Conservation (phyloP, 176 grass and related monocot genomes). For the Eleusine coracana region DNA sequence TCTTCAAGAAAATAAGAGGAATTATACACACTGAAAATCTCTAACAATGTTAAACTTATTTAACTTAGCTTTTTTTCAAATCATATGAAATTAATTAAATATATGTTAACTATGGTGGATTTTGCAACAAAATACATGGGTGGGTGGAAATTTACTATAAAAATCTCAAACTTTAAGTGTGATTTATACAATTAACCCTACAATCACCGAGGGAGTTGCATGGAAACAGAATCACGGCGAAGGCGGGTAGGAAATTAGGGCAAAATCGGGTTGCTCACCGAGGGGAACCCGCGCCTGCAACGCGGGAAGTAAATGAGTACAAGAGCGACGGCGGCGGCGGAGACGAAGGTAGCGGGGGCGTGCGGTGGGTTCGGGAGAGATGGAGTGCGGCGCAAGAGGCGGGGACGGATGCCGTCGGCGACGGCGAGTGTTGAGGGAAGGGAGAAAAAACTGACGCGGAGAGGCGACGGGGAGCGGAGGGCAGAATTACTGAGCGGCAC, state of each 20-base stretch:
- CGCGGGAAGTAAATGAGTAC: neutral
- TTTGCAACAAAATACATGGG: too few relatives aligned
- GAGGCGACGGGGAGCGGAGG: neutral
- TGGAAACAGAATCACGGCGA: neutral
- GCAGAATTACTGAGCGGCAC: too few relatives aligned
- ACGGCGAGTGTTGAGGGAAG: neutral
- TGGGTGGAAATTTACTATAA: too few relatives aligned
- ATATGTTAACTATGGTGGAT: too few relatives aligned
- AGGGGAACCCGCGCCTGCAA: neutral
- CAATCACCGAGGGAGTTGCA: neutral
- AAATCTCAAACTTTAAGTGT: too few relatives aligned
- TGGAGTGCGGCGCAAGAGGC: neutral
- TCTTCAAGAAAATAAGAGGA: too few relatives aligned
- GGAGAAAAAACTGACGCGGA: conserved; percentile 4
- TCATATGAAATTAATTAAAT: too few relatives aligned
- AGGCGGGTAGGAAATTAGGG: neutral
- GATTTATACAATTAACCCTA: too few relatives aligned
- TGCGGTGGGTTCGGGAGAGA: neutral
- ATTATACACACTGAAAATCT: too few relatives aligned
- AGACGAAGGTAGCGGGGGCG: neutral
- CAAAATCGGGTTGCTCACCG: conserved; percentile 14
- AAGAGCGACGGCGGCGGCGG: neutral
- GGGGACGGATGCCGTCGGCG: neutral
- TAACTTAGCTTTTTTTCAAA: too few relatives aligned
- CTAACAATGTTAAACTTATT: too few relatives aligned